Evolutionary conservation across 225 moss, liverwort and hornwort species (phyloP), one percentile per base, ranked within the genome.

Genomic region (Antitrichia curtipendula): DNA sequence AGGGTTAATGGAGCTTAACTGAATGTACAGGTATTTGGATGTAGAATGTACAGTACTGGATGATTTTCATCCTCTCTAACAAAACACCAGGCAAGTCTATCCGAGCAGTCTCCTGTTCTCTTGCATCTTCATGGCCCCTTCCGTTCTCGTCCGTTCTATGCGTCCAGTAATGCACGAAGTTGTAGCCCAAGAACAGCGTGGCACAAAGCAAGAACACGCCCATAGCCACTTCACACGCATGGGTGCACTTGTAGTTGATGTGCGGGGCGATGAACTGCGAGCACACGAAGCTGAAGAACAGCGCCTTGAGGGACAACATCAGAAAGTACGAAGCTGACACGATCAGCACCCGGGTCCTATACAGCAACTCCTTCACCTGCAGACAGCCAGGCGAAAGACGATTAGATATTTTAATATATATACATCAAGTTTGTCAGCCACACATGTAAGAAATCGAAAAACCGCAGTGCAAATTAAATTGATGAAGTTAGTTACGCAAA

Each of bases 251-350:
- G 9, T 18, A 6, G 45, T 6, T 2, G 0, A 11, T 2, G 9
- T 45, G 2, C 0, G 72, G 47, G 10, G 72, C 28, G 0, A 28
- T 9, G 1, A 28, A 27, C 1, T 28, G 24, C 0, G 71, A 45
- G 10, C 71, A 17, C 6, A 18, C 4, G 11, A 47, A 72, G 10
- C 47, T 72, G 7, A 45, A 72, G 10, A 72, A 11, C 1, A 72
- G 11, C 0, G 72, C 29, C 2, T 2, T 6, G 1, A 72, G 2
- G 17, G 72, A 72, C 6, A 47, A 6, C 3, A 10, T 0, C 0
- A 47, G 11, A 18, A 47, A 47, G 1, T 45, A 72, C 0, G 47
- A 17, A 4, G 72, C 29, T 0, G 72, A 10, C 10, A 72, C 29
- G 4, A 72, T 72, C 1, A 47, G 4, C 11, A 18, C 18, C 4